A percentile compares a stretch with the other conserved stretches of the same genome.
phyloP scores from a whole-genome alignment of 2,329 filamentous ascomycete genomes.

The Hypoxylon sp. region DNA sequence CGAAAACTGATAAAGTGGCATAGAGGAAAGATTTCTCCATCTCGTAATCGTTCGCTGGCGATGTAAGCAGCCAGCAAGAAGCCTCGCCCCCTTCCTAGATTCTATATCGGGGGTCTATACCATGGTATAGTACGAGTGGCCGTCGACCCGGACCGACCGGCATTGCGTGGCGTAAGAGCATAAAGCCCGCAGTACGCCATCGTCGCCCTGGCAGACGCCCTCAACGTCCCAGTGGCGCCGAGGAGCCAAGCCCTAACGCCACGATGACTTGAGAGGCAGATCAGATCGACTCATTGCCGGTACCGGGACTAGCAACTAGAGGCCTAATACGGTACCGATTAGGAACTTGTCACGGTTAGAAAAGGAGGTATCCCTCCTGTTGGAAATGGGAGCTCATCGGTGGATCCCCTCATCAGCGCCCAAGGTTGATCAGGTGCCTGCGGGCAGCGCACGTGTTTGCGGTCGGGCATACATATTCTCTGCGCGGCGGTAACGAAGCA shows the following conservation, averaged over 20 bases:
- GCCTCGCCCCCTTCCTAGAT: background rate
- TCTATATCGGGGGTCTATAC: background rate
- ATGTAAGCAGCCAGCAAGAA: background rate
- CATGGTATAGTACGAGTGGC: background rate
- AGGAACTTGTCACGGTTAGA: constrained; percentile 8
- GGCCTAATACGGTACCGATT: background rate
- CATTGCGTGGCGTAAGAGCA: constrained; percentile 20
- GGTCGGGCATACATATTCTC: constrained; percentile 38
- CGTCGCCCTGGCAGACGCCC: constrained; percentile 21
- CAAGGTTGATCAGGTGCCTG: constrained; percentile 39
- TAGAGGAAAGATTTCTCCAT: background rate
- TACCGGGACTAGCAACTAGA: constrained; percentile 13
- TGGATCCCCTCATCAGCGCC: constrained; percentile 31
- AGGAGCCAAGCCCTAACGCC: constrained; percentile 29
- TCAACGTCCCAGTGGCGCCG: constrained; percentile 25
- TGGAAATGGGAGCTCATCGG: constrained; percentile 5
- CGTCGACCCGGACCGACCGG: constrained; percentile 32
- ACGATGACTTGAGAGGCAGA: constrained; percentile 19
- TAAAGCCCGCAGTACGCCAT: constrained; percentile 15
- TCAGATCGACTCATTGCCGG: constrained; percentile 28
- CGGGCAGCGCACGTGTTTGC: constrained; percentile 30
- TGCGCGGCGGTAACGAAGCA: constrained; percentile 36
- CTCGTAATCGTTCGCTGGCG: background rate
- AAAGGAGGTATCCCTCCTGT: constrained; percentile 21
- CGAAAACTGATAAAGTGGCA: background rate